phyloP scores from a whole-genome alignment of 495 filamentous ascomycete genomes.

The Paragyromitra xinjiangensis region DNA sequence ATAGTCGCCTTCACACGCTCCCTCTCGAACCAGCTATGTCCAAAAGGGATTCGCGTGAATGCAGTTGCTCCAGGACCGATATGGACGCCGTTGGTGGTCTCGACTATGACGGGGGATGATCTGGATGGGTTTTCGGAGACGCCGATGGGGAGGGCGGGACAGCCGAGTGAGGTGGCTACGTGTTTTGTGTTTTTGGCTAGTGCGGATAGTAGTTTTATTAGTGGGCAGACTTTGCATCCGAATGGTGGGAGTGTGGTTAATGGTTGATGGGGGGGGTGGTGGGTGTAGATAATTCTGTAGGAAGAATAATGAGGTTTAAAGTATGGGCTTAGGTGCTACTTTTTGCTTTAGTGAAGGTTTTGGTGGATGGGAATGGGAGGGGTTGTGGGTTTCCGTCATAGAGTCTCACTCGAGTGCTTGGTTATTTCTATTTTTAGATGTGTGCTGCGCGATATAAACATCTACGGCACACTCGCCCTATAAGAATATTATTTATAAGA shows the following conservation, averaged over 20 bases:
- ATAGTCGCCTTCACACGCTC: slow-evolving; percentile 83
- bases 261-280: slow-evolving; percentile 59
- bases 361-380: not conserved
- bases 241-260: slow-evolving; percentile 73
- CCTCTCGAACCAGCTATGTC: slow-evolving; percentile 76
- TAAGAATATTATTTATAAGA: too few species aligned
- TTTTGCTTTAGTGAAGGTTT: not conserved
- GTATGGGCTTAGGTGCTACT: not conserved
- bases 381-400: not conserved
- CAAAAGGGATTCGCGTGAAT: slow-evolving; percentile 81
- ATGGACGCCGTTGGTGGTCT: slow-evolving; percentile 84
- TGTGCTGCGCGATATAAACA: not conserved
- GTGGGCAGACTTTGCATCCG: slow-evolving; percentile 71
- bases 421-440: not conserved
- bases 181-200: slow-evolving; percentile 88
- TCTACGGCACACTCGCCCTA: too few species aligned
- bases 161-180: slow-evolving; percentile 81
- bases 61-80: slow-evolving; percentile 81
- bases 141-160: slow-evolving; percentile 80
- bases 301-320: not conserved
- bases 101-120: slow-evolving; percentile 76
- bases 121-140: slow-evolving; percentile 74
- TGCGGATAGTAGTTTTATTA: slow-evolving; percentile 74
- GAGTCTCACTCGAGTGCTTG: not conserved
- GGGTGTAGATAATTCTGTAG: not conserved